Evolutionary conservation across 2,329 filamentous ascomycete species (phyloP).

Genomic region (Xylaria sp.): DNA sequence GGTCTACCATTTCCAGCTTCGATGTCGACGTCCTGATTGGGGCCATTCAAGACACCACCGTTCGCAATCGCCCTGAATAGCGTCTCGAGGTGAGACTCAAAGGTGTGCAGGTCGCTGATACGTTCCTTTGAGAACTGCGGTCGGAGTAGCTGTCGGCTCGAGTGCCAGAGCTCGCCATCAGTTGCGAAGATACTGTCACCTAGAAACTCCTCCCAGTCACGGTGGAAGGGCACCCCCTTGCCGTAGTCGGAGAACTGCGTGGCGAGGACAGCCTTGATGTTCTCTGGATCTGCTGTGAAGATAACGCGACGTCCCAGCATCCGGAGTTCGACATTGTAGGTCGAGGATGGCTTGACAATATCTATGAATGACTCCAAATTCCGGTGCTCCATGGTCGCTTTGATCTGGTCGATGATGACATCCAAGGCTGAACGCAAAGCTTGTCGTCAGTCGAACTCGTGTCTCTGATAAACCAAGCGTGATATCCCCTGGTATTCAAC

Average conservation of each 20-base stretch:
- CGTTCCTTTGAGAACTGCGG: slow-evolving; percentile 85
- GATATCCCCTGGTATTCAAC: slow-evolving; percentile 17
- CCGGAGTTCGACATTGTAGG: slow-evolving; percentile 57
- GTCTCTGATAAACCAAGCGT: neutral
- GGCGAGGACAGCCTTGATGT: slow-evolving; percentile 83
- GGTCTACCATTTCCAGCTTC: slow-evolving; percentile 55
- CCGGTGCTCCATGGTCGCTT: slow-evolving; percentile 45
- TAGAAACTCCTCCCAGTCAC: slow-evolving; percentile 69
- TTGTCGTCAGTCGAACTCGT: neutral
- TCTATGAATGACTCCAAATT: slow-evolving; percentile 58
- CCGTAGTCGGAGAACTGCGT: slow-evolving; percentile 82
- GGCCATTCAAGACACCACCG: slow-evolving; percentile 51
- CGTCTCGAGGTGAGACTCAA: slow-evolving; percentile 71
- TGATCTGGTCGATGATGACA: slow-evolving; percentile 54
- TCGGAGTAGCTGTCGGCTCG: slow-evolving; percentile 72
- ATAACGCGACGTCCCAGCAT: slow-evolving; percentile 55
- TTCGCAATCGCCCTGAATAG: slow-evolving; percentile 65
- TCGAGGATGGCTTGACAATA: slow-evolving; percentile 41
- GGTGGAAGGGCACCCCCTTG: slow-evolving; percentile 70
- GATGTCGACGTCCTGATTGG: slow-evolving; percentile 59
- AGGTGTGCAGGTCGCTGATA: slow-evolving; percentile 72
- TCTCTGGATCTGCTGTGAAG: slow-evolving; percentile 78
- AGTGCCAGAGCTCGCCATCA: slow-evolving; percentile 73
- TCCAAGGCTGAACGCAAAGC: slow-evolving; percentile 52
- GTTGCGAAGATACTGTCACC: slow-evolving; percentile 75